These are phyloP conservation scores for Colletotrichum navitas DNA, from an alignment of 2,329 filamentous ascomycete genomes.

Conservation along the genomic window DNA sequence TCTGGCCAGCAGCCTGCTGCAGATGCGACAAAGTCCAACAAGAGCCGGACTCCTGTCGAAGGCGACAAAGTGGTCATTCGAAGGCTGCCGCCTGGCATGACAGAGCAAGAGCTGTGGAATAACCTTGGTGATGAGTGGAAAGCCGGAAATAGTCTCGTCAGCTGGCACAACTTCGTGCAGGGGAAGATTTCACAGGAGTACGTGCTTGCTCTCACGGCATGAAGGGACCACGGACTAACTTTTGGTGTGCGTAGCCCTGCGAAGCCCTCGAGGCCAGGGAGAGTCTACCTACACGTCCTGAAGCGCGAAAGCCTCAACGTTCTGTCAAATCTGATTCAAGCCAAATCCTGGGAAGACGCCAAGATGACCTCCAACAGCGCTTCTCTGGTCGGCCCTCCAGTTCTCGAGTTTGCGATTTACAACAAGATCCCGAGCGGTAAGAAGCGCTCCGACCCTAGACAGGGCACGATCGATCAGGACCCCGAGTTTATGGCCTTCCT, in stretches of 20 bases:
- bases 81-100: conserved; percentile 87
- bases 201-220: conserved; percentile 48
- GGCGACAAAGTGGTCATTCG: conserved; percentile 89
- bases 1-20: conserved; percentile 58
- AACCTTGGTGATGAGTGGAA: conserved; percentile 86
- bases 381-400: conserved; percentile 81
- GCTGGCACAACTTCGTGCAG: conserved; percentile 78
- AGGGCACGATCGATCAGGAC: conserved; percentile 97
- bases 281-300: conserved; percentile 86
- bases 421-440: conserved; percentile 84
- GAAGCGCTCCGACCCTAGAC: conserved; percentile 82
- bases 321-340: conserved; percentile 78
- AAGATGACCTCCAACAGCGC: conserved; percentile 80
- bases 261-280: conserved; percentile 84
- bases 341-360: conserved; percentile 82
- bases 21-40: conserved; percentile 57
- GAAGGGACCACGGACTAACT: conserved; percentile 26
- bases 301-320: conserved; percentile 75
- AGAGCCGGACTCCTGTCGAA: conserved; percentile 64
- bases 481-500: conserved; percentile 95
- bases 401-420: conserved; percentile 85
- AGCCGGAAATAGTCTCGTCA: conserved; percentile 81
- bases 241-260: conserved; percentile 69
- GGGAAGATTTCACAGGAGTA: conserved; percentile 88
- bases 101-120: conserved; percentile 79